These are phyloP conservation scores for Solanum tarapatanum DNA, from an alignment of 257 asterid species.

Conservation along the genomic window DNA sequence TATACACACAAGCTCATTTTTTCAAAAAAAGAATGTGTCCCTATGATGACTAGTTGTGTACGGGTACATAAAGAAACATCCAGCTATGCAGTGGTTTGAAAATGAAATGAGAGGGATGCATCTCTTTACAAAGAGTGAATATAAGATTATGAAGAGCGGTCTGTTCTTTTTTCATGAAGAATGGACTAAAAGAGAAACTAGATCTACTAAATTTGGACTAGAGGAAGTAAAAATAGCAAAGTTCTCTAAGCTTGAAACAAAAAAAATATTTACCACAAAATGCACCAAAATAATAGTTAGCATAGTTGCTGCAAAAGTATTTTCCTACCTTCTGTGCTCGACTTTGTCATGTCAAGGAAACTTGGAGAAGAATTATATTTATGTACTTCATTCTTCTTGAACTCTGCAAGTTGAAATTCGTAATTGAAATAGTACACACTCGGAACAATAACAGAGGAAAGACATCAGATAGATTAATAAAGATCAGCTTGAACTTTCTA, in stretches of 20 bases:
- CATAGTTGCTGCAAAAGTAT: not conserved
- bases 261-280: not conserved
- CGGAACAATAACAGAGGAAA: not conserved
- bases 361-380: conserved; percentile 48
- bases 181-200: not conserved
- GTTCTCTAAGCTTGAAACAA: not conserved
- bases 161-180: not conserved
- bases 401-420: conserved; percentile 39
- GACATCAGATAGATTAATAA: not conserved
- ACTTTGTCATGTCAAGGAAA: conserved; percentile 27
- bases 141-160: not conserved
- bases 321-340: conserved; percentile 36
- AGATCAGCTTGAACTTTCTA: not conserved
- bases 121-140: not conserved
- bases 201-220: not conserved
- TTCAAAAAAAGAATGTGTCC: not conserved
- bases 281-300: not conserved
- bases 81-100: not conserved
- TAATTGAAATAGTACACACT: not conserved
- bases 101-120: not conserved
- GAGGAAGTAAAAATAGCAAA: not conserved
- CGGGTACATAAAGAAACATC: not conserved
- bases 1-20: not conserved
- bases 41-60: not conserved
- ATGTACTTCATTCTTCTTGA: conserved; percentile 49